A percentile compares a stretch with the other conserved stretches of the same genome.
Evolutionary conservation across 2,329 filamentous ascomycete genomes (phyloP).

Genomic region (Aspergillus clavatus): DNA sequence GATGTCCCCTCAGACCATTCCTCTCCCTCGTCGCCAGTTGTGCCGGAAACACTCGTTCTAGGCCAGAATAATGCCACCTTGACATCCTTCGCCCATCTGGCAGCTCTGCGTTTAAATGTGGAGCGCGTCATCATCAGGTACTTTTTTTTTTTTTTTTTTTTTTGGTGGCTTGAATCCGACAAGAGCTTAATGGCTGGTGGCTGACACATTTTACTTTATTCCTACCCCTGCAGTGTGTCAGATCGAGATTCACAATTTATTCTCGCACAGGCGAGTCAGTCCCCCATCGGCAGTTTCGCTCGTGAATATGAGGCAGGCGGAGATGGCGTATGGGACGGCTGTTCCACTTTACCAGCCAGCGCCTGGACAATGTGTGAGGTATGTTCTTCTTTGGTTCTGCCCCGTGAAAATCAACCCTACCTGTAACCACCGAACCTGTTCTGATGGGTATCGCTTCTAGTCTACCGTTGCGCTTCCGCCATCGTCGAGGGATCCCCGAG

Average conservation of each 20-base stretch:
- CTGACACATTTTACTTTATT: not conserved
- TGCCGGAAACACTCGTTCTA: conserved; percentile 24
- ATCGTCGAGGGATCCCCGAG: conserved; percentile 16
- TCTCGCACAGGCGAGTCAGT: conserved; percentile 48
- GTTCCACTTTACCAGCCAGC: conserved; percentile 30
- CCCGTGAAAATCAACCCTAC: not conserved
- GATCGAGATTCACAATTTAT: conserved; percentile 48
- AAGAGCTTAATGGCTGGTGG: not conserved
- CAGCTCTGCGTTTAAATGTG: conserved; percentile 31
- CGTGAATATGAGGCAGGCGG: conserved; percentile 28
- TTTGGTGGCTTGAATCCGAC: too few relatives aligned
- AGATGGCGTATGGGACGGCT: conserved; percentile 28
- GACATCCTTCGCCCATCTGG: conserved; percentile 34
- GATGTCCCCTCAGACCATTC: conserved; percentile 6
- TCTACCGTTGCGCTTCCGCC: conserved; percentile 33
- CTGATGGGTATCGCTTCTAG: conserved; percentile 17
- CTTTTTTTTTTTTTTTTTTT: too few relatives aligned
- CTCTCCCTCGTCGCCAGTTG: conserved; percentile 11
- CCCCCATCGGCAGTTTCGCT: conserved; percentile 34
- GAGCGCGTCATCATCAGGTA: conserved; percentile 38
- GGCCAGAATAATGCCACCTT: conserved; percentile 32
- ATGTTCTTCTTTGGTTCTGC: conserved; percentile 11
- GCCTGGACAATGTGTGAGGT: conserved; percentile 33
- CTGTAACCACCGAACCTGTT: too few relatives aligned
- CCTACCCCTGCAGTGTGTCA: conserved; percentile 40